phyloP scores from a whole-genome alignment of 495 filamentous ascomycete species.

The Xylaria acuta region DNA sequence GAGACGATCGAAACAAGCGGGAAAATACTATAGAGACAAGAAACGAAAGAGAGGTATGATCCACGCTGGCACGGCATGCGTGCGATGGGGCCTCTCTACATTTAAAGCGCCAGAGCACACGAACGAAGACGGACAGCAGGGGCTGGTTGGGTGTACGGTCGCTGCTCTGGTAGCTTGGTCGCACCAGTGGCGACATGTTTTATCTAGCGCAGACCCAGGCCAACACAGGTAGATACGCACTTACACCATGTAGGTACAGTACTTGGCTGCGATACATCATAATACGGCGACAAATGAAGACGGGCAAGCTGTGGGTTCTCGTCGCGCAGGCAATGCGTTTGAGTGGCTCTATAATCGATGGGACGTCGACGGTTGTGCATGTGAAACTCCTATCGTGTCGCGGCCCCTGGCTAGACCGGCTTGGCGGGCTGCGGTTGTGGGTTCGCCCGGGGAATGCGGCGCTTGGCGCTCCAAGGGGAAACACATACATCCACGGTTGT shows the following conservation, averaged over 20 bases:
- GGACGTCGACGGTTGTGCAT: not conserved
- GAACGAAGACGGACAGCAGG: not conserved
- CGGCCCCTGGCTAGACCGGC: conserved; percentile 11
- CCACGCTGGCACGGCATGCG: not conserved
- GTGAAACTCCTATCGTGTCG: conserved; percentile 15
- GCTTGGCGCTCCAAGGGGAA: conserved; percentile 20
- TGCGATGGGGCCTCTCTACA: not conserved
- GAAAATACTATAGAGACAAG: not conserved
- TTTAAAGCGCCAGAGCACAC: not conserved
- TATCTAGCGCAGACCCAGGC: conserved; percentile 4
- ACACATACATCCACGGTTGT: not conserved
- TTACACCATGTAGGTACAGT: no score
- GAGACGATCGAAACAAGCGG: conserved; percentile 15
- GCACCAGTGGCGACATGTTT: conserved; percentile 4
- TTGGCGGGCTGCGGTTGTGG: conserved; percentile 14
- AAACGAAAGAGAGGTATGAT: conserved; percentile 19
- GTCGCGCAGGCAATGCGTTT: not conserved
- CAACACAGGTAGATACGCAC: not conserved
- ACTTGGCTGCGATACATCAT: no score
- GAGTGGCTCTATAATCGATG: not conserved
- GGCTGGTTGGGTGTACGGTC: not conserved
- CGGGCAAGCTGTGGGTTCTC: not conserved
- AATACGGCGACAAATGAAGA: conserved; percentile 2
- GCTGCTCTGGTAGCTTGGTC: not conserved
- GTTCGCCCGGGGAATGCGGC: not conserved